Evolutionary conservation across 768 basidiomycete species (phyloP).

Genomic region (Phanerodontia chrysosporium): DNA sequence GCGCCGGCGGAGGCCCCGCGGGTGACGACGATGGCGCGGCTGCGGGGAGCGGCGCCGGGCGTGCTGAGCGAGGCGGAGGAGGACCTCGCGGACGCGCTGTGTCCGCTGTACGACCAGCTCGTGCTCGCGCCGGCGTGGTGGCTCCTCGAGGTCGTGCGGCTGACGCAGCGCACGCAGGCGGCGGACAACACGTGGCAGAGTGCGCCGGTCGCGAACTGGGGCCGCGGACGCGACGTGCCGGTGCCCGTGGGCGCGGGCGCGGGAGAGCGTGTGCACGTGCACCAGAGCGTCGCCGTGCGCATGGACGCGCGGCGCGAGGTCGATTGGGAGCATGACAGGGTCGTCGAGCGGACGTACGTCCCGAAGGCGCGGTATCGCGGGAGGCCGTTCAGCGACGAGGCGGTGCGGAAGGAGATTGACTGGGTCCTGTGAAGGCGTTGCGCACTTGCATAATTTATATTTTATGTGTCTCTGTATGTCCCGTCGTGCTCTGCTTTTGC

Average conservation of each 20-base stretch:
- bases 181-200: slow-evolving; percentile 13
- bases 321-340: background rate
- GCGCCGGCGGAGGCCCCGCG: slow-evolving; percentile 10
- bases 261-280: background rate
- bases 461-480: background rate
- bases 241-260: background rate
- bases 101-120: slow-evolving; percentile 55
- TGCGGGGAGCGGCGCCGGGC: background rate
- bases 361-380: background rate
- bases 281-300: slow-evolving; percentile 3
- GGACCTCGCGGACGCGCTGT: slow-evolving; percentile 55
- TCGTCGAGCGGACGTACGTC: background rate
- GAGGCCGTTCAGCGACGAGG: background rate
- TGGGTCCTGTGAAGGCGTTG: background rate
- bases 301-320: slow-evolving; percentile 4
- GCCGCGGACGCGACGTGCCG: slow-evolving; percentile 20
- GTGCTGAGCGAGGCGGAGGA: slow-evolving; percentile 49
- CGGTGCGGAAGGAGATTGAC: background rate
- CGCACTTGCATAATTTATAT: background rate
- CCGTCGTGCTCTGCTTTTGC: too few relatives aligned
- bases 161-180: slow-evolving; percentile 22
- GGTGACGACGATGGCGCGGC: slow-evolving; percentile 3
- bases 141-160: slow-evolving; percentile 50
- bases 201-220: slow-evolving; percentile 17
- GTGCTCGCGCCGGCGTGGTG: slow-evolving; percentile 49